Evolutionary conservation across 225 moss, liverwort and hornwort genomes (phyloP).

Genomic region (Sphagnum tenellum): DNA sequence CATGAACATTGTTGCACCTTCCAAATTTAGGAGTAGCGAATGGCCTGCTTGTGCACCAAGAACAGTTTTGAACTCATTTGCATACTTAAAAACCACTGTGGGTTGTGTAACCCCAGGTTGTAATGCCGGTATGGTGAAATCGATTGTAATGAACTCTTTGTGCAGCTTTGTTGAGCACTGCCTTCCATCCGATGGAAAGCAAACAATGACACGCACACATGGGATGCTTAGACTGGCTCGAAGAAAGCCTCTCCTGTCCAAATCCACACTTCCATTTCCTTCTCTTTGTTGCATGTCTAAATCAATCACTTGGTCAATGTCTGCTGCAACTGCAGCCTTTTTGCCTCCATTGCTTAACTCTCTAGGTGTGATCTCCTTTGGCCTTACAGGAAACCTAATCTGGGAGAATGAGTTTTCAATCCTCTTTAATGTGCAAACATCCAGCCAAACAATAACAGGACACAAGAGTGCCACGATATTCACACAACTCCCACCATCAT

Average conservation of each 20-base stretch:
- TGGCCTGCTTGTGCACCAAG: conserved; percentile 11
- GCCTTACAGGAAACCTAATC: conserved; percentile 12
- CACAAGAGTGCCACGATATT: conserved; percentile 56
- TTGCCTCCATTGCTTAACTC: no score
- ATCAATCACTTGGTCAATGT: conserved; percentile 6
- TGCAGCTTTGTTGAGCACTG: conserved; percentile 8
- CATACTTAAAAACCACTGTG: conserved; percentile 18
- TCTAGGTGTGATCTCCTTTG: no score
- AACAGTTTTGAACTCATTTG: conserved; percentile 8
- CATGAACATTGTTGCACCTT: conserved; percentile 33
- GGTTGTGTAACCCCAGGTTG: conserved; percentile 20
- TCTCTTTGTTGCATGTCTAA: conserved; percentile 9
- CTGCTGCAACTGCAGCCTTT: not conserved
- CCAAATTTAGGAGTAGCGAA: conserved; percentile 22
- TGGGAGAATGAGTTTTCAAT: conserved; percentile 32
- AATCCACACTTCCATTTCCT: conserved; percentile 16
- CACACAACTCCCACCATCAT: conserved; percentile 22
- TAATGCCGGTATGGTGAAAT: conserved; percentile 16
- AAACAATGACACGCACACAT: conserved; percentile 54
- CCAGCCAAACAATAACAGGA: conserved; percentile 66
- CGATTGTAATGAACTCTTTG: conserved; percentile 24
- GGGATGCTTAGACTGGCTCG: conserved; percentile 48
- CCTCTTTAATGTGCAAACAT: conserved; percentile 63
- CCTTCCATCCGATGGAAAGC: conserved; percentile 25
- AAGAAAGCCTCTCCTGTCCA: conserved; percentile 16